Base-by-base conservation (phyloP, 345 rosid species). In the Odontarrhena argentea region DNA sequence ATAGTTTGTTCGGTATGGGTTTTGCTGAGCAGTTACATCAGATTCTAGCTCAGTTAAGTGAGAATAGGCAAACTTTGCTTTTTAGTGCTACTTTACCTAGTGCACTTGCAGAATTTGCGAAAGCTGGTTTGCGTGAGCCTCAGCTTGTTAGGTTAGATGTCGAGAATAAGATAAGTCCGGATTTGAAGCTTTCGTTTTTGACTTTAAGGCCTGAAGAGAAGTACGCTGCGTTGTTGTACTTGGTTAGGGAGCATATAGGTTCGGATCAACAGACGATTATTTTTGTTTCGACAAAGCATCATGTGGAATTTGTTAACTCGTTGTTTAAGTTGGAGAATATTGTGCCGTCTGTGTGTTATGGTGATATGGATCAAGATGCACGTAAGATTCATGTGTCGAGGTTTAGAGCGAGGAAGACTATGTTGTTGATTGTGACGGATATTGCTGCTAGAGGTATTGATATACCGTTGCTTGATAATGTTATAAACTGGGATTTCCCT, bases 351-450 rank as follows among this genome's bases (percentile, higher is more conserved):
- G 89, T 94, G 5, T 91, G 97, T 69, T 94, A 94, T 64, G 97
- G 99, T 73, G 99, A 91, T 68, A 94, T 94, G 99, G 99, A 91
- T 75, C 95, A 82, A 77, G 99, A 91, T 71, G 99, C 99, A 36
- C 91, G 96, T 22, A 91, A 91, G 80, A 94, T 91, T 67, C 87
- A 88, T 32, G 65, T 94, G 55, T 85, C 99, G 1, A 85, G 84
- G 86, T 94, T 94, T 62, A 83, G 99, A 78, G 78, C 91, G 8
- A 82, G 88, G 63, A 94, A 79, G 81, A 87, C 96, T 25, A 91
- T 82, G 99, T 34, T 91, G 78, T 76, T 94, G 74, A 79, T 94
- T 75, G 99, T 94, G 63, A 94, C 96, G 2, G 99, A 94, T 80
- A 82, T 94, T 68, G 97, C 99, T 8, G 97, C 99, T 56, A 87